phyloP scores from a whole-genome alignment of 306 rosid species.

The Corylus americana region DNA sequence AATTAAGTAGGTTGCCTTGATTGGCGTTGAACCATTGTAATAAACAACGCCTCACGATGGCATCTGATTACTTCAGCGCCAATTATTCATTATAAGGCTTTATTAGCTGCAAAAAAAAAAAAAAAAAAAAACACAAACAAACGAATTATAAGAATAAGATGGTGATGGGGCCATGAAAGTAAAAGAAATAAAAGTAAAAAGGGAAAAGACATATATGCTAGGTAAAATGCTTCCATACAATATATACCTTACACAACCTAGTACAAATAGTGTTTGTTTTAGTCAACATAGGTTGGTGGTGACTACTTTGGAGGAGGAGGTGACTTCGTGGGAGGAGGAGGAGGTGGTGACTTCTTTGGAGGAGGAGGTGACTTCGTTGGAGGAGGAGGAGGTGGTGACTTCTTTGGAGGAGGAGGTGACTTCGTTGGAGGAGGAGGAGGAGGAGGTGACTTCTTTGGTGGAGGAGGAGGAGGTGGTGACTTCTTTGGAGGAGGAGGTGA shows the following conservation, averaged over 20 bases:
- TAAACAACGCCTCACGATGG: background rate
- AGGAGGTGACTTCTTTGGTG: no score
- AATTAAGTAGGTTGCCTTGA: background rate
- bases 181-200: no score
- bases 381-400: no score
- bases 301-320: background rate
- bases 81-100: background rate
- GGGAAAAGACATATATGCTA: no score
- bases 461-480: background rate
- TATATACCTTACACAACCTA: no score
- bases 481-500: no score
- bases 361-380: background rate
- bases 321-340: background rate
- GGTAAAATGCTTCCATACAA: no score
- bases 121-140: no score
- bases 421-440: background rate
- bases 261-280: no score
- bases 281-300: no score
- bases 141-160: no score
- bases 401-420: background rate
- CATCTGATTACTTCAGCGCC: conserved; percentile 4
- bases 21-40: background rate
- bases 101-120: background rate
- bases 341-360: background rate
- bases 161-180: no score